Percentiles rank a stretch among this genome's conserved stretches.
Evolutionary conservation across 345 rosid genomes (phyloP).

Genomic region (Dovyalis caffra): DNA sequence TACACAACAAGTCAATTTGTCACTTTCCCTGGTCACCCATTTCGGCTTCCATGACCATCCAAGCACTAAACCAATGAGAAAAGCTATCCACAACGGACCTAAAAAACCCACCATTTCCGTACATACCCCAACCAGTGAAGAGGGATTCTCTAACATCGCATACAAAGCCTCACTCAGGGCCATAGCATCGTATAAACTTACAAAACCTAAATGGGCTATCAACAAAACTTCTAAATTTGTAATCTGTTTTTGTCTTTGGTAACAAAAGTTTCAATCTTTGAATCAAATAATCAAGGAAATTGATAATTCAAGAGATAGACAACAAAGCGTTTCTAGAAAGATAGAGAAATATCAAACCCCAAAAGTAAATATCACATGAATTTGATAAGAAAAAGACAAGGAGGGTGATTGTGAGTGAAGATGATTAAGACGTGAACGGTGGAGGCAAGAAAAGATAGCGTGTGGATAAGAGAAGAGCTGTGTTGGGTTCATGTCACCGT

Average conservation of each 20-base stretch:
- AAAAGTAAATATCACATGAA: not conserved
- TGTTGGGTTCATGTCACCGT: not conserved
- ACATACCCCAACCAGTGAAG: slow-evolving; percentile 25
- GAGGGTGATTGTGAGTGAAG: not conserved
- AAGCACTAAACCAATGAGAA: slow-evolving; percentile 50
- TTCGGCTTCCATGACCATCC: slow-evolving; percentile 77
- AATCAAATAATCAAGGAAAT: not conserved
- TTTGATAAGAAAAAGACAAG: not conserved
- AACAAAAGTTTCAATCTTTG: not conserved
- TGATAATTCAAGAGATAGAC: not conserved
- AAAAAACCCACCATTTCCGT: slow-evolving; percentile 23
- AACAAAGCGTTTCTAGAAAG: not conserved
- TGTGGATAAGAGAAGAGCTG: not conserved
- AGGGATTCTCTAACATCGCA: slow-evolving; percentile 1
- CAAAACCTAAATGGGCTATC: not conserved
- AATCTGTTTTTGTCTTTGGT: not conserved
- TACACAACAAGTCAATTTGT: slow-evolving; percentile 25
- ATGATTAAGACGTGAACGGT: not conserved
- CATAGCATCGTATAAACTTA: slow-evolving; percentile 15
- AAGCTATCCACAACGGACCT: slow-evolving; percentile 49
- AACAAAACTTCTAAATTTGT: not conserved
- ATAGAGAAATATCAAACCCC: not conserved
- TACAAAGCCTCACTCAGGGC: slow-evolving; percentile 27
- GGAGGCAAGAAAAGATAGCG: not conserved
- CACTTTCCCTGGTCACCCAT: slow-evolving; percentile 32